These are phyloP conservation scores for Saprolegnia diclina DNA, from an alignment of 352 stramenopile species.

Conservation along the genomic window DNA sequence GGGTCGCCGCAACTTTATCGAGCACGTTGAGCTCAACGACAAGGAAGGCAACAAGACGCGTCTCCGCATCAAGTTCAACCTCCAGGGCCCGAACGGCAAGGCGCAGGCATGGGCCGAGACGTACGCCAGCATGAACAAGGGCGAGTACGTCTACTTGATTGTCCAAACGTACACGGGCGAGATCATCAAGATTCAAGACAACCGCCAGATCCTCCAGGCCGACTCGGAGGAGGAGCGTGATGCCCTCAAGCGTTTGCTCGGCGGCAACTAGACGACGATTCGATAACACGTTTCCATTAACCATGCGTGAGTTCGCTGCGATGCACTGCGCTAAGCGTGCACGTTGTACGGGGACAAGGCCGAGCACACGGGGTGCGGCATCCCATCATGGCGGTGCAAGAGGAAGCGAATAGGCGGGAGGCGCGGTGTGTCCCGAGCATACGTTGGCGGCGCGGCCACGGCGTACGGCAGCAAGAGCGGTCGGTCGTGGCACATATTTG, in stretches of 20 bases:
- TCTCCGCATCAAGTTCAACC: slow-evolving; percentile 89
- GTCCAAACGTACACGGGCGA: slow-evolving; percentile 89
- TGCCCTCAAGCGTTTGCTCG: slow-evolving; percentile 63
- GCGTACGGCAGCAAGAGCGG: slow-evolving; percentile 5
- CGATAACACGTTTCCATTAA: neutral
- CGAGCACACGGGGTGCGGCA: neutral
- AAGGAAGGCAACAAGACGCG: slow-evolving; percentile 79
- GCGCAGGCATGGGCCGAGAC: slow-evolving; percentile 92
- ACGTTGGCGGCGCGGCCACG: neutral
- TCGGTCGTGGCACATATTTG: neutral
- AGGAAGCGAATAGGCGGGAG: slow-evolving; percentile 5
- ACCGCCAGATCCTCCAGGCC: slow-evolving; percentile 79
- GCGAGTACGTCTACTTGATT: slow-evolving; percentile 94
- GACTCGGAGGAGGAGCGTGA: slow-evolving; percentile 74
- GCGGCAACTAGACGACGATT: slow-evolving; percentile 24
- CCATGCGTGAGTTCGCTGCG: neutral
- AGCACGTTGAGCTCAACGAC: slow-evolving; percentile 89
- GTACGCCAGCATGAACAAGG: slow-evolving; percentile 87
- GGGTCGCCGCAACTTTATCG: slow-evolving; percentile 92
- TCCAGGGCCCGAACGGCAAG: slow-evolving; percentile 87
- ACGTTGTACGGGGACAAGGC: neutral
- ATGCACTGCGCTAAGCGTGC: neutral
- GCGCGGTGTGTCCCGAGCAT: neutral
- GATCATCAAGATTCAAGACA: slow-evolving; percentile 90
- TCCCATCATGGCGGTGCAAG: neutral